Conservation (phyloP, 306 rosid species). For the Carpinus fangiana region DNA sequence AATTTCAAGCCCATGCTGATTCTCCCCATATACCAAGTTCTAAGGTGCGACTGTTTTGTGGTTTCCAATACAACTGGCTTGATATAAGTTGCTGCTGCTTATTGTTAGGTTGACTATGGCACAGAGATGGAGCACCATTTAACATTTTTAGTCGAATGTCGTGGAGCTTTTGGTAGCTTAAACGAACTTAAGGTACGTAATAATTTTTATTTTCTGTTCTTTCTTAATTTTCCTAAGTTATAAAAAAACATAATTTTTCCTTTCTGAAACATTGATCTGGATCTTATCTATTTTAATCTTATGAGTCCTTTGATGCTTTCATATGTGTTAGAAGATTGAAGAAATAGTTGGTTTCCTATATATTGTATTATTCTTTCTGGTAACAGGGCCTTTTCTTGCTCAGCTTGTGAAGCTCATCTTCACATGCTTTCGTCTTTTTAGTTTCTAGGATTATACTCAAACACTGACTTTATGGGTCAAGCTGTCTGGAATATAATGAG, state of each 20-base stretch:
- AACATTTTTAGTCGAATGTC: constrained; percentile 82
- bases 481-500: background rate
- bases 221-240: no score
- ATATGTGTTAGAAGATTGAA: background rate
- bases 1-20: constrained; percentile 13
- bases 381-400: background rate
- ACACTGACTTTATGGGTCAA: background rate
- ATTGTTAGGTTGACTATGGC: constrained; percentile 76
- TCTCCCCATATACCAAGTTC: background rate
- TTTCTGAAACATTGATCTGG: background rate
- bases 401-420: background rate
- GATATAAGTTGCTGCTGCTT: constrained; percentile 24
- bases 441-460: background rate
- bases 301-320: background rate
- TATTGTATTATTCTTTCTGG: constrained; percentile 6
- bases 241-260: constrained; percentile 6
- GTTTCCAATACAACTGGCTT: constrained; percentile 15
- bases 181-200: constrained; percentile 68
- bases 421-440: background rate
- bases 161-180: constrained; percentile 79
- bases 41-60: background rate
- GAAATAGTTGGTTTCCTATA: background rate
- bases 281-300: constrained; percentile 4
- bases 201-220: constrained; percentile 11
- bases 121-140: constrained; percentile 71